These are phyloP conservation scores for Pseudopithomyces maydicus DNA, from an alignment of 2,329 filamentous ascomycete genomes.

Conservation along the genomic window DNA sequence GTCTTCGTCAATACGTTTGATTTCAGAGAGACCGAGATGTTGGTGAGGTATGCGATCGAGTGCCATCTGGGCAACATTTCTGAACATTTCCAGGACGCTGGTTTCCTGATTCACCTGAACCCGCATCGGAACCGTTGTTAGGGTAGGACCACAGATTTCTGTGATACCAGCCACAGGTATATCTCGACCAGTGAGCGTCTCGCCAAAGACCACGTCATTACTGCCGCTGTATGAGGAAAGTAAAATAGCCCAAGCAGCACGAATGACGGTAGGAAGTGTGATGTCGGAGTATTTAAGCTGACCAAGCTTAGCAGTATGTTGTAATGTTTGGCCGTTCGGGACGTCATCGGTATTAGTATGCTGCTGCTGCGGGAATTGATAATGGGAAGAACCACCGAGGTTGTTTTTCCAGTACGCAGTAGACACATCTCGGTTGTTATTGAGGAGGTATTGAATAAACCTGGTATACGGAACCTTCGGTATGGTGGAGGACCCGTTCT, in stretches of 20 bases:
- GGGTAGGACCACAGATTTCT: conserved; percentile 43
- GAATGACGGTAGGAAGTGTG: conserved; percentile 36
- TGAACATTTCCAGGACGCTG: conserved; percentile 31
- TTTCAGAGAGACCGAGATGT: conserved; percentile 45
- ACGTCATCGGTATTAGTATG: conserved; percentile 21
- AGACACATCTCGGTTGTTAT: conserved; percentile 23
- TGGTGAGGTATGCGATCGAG: conserved; percentile 42
- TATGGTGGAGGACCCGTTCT: conserved; percentile 18
- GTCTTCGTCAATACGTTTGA: conserved; percentile 54
- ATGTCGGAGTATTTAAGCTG: conserved; percentile 32
- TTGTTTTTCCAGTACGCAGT: conserved; percentile 41
- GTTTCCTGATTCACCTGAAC: conserved; percentile 31
- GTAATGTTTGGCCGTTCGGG: conserved; percentile 28
- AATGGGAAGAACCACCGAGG: conserved; percentile 33
- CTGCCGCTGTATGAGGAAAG: conserved; percentile 30
- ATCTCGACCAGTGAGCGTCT: conserved; percentile 44
- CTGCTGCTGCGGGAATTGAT: conserved; percentile 40
- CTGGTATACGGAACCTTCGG: conserved; percentile 31
- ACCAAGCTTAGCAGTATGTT: conserved; percentile 29
- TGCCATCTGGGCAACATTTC: conserved; percentile 22
- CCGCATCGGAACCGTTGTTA: conserved; percentile 47
- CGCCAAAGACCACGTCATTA: conserved; percentile 41
- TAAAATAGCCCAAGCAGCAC: conserved; percentile 40
- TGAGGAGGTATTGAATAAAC: conserved; percentile 42
- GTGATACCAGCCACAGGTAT: conserved; percentile 38